Percentiles rank a stretch among this genome's conserved stretches.
Conservation (phyloP, 805 yeast species). For the Wickerhamomyces alni region DNA sequence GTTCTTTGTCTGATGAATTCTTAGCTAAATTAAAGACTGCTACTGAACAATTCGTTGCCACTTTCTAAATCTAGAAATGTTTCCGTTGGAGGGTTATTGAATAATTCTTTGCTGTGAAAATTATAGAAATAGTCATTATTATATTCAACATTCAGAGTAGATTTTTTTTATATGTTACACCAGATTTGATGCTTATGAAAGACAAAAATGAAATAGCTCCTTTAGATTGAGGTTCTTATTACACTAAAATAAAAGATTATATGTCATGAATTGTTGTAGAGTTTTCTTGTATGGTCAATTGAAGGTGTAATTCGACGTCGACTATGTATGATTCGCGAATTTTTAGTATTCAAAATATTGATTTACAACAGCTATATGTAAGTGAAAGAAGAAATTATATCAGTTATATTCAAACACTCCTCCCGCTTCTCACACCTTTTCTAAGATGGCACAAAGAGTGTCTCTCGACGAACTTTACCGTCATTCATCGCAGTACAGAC, state of each 20-base stretch:
- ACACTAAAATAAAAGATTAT: slow-evolving; percentile 1
- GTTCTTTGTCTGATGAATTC: slow-evolving; percentile 84
- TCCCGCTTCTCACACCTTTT: neutral
- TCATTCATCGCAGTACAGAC: slow-evolving; percentile 72
- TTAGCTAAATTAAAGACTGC: slow-evolving; percentile 85
- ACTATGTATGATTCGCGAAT: no score
- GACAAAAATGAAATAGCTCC: neutral
- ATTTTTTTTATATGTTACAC: slow-evolving; percentile 1
- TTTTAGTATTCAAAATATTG: no score
- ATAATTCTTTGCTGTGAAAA: neutral
- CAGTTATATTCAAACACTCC: no score
- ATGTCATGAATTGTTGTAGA: slow-evolving; percentile 4
- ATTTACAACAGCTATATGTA: no score
- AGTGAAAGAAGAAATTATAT: no score
- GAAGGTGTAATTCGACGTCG: no score
- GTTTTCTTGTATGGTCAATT: no score
- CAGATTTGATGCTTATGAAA: slow-evolving; percentile 4
- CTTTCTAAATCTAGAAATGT: slow-evolving; percentile 48
- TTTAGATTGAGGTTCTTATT: neutral
- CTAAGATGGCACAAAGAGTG: slow-evolving; percentile 29
- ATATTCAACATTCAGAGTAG: slow-evolving; percentile 3
- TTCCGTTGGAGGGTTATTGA: slow-evolving; percentile 1
- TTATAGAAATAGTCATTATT: slow-evolving; percentile 2
- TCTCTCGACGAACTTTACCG: slow-evolving; percentile 86
- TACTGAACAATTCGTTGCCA: slow-evolving; percentile 87